These are phyloP conservation scores for Neurospora terricola DNA, from an alignment of 495 filamentous ascomycete species.

Conservation along the genomic window DNA sequence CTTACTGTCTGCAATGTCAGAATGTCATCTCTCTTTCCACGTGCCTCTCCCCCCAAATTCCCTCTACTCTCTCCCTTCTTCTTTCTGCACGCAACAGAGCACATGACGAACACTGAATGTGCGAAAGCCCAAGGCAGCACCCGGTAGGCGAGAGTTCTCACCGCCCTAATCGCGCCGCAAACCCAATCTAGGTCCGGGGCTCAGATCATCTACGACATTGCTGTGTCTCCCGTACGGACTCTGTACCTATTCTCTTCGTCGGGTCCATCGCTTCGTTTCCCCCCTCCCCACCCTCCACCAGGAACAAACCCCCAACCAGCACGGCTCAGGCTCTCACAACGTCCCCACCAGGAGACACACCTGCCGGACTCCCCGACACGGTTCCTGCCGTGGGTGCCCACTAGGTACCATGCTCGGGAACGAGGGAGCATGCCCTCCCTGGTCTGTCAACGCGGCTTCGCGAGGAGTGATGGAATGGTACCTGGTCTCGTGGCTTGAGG, in stretches of 20 bases:
- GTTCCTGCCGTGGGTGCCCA: background rate
- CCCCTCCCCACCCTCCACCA: background rate
- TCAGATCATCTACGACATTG: background rate
- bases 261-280: background rate
- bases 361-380: background rate
- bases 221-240: background rate
- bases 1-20: background rate
- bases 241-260: background rate
- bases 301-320: background rate
- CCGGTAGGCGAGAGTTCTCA: background rate
- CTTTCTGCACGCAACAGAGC: background rate
- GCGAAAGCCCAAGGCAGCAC: background rate
- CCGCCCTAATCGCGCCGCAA: background rate
- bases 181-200: background rate
- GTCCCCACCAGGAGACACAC: background rate
- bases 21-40: background rate
- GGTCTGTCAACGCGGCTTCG: background rate
- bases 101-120: background rate
- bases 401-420: background rate
- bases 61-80: background rate
- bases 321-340: background rate
- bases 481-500: background rate
- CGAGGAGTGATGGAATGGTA: background rate
- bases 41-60: background rate
- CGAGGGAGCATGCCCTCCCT: background rate